A percentile compares a stretch with the other conserved stretches of the same genome.
Evolutionary conservation across 208 protist species (phyloP).

Genomic region (Leishmania gerbilli): DNA sequence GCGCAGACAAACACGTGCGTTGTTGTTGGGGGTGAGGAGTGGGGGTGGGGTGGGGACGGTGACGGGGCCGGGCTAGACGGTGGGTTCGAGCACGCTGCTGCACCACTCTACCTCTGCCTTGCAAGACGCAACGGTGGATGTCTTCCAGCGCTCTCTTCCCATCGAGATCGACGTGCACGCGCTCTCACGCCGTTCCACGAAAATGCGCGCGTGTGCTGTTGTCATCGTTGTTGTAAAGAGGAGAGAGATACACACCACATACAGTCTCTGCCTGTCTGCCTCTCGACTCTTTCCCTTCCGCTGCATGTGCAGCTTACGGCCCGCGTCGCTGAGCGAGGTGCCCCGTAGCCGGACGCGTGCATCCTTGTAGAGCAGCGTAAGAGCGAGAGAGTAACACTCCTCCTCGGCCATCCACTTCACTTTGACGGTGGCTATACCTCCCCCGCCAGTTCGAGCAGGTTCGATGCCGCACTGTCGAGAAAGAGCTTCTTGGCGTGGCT

Average conservation of each 20-base stretch:
- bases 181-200: not conserved
- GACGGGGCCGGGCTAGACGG: not conserved
- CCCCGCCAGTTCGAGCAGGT: conserved; percentile 39
- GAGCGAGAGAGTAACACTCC: not conserved
- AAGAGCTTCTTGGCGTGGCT: conserved; percentile 40
- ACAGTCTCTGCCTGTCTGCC: not conserved
- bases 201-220: not conserved
- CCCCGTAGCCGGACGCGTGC: not conserved
- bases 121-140: not conserved
- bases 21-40: not conserved
- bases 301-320: not conserved
- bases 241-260: not conserved
- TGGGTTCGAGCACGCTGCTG: not conserved
- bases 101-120: not conserved
- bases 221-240: not conserved
- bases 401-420: not conserved
- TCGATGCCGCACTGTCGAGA: conserved; percentile 35
- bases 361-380: not conserved
- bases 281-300: not conserved
- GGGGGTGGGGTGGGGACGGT: not conserved
- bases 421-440: not conserved
- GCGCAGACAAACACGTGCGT: not conserved
- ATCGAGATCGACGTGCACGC: not conserved
- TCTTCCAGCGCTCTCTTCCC: not conserved
- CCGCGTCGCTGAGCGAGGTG: not conserved